These are phyloP conservation scores for Nigrograna mackinnonii DNA, from an alignment of 2,329 filamentous ascomycete species.

Conservation along the genomic window DNA sequence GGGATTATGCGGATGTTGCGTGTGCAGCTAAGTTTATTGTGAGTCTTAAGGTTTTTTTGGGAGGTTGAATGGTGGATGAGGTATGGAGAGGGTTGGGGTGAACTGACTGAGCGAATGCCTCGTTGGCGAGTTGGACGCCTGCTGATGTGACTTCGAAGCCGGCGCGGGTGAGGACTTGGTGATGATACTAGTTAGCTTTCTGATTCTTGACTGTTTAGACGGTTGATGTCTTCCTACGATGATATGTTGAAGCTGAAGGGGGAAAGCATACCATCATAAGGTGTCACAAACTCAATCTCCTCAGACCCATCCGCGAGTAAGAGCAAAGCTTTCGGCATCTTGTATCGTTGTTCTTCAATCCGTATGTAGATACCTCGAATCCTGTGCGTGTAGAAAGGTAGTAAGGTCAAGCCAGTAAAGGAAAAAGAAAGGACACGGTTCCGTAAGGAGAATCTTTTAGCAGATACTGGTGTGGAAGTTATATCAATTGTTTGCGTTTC, in stretches of 20 bases:
- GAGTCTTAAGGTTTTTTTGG: neutral
- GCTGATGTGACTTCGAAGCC: constrained; percentile 40
- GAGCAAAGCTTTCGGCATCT: constrained; percentile 42
- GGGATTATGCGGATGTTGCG: constrained; percentile 42
- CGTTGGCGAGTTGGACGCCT: constrained; percentile 38
- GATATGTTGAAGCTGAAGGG: neutral
- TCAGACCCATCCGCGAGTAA: constrained; percentile 44
- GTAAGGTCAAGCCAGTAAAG: no score
- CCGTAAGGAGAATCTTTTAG: no score
- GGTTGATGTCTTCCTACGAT: neutral
- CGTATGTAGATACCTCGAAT: no score
- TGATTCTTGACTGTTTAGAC: neutral
- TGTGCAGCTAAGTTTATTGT: constrained; percentile 29
- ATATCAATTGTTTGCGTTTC: no score
- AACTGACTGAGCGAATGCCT: constrained; percentile 31
- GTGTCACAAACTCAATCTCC: constrained; percentile 46
- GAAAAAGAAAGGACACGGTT: no score
- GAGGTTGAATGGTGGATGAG: neutral
- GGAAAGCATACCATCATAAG: constrained; percentile 39
- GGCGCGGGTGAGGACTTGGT: constrained; percentile 40
- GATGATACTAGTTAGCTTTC: neutral
- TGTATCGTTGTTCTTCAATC: no score
- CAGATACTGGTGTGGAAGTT: no score
- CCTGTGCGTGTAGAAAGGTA: no score
- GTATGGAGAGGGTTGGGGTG: neutral